phyloP scores from a whole-genome alignment of 352 stramenopile genomes.

The Pythium utonaiense region DNA sequence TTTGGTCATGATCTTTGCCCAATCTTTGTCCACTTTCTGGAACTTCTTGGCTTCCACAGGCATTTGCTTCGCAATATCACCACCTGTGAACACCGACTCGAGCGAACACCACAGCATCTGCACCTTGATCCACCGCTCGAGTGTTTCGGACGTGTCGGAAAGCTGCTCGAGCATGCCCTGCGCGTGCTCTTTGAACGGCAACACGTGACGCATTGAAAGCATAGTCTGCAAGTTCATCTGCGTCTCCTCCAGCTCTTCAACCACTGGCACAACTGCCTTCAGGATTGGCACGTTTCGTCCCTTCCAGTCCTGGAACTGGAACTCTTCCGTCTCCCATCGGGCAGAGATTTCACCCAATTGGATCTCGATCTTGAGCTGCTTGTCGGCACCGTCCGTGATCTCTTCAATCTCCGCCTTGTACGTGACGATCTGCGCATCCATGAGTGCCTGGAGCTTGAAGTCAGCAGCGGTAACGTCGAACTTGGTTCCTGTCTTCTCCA shows the following conservation, averaged over 20 bases:
- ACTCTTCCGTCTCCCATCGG: constrained; percentile 93
- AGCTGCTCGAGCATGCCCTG: constrained; percentile 93
- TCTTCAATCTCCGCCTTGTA: constrained; percentile 96
- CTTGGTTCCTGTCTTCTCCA: constrained; percentile 90
- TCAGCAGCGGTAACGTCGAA: constrained; percentile 93
- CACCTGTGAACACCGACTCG: constrained; percentile 97
- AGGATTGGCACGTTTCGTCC: constrained; percentile 93
- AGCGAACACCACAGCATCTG: constrained; percentile 98
- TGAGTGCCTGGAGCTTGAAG: constrained; percentile 95
- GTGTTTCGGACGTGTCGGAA: constrained; percentile 95
- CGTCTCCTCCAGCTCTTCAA: constrained; percentile 97
- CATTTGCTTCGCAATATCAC: constrained; percentile 99
- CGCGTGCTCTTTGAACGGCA: constrained; percentile 95
- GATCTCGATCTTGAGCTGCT: constrained; percentile 97
- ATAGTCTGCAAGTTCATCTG: constrained; percentile 99
- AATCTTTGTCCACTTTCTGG: constrained; percentile 97
- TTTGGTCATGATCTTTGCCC: constrained; percentile 98
- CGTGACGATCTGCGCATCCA: constrained; percentile 91
- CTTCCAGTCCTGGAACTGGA: constrained; percentile 95
- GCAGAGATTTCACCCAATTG: constrained; percentile 92
- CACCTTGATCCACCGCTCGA: constrained; percentile 98
- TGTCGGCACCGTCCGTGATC: constrained; percentile 96
- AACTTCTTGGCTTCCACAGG: constrained; percentile 98
- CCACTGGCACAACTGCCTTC: constrained; percentile 93
- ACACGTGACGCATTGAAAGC: constrained; percentile 96